Percentiles rank a stretch among this genome's conserved stretches.
phyloP scores from a whole-genome alignment of 2,329 filamentous ascomycete species.

The Aspergillus ustus region DNA sequence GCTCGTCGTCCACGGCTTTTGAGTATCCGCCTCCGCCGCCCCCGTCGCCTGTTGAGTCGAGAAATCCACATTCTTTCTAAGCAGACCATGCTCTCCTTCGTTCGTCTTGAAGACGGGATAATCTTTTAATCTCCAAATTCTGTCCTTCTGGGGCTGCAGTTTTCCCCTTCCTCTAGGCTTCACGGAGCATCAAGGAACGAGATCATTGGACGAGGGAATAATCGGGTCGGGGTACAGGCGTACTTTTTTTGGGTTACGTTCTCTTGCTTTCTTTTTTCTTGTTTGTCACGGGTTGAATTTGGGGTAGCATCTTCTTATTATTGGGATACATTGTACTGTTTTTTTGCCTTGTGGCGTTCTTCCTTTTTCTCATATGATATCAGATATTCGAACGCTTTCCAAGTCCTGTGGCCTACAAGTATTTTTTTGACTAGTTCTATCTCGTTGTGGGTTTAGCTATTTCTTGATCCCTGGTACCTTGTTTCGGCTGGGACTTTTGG shows the following conservation, averaged over 20 bases:
- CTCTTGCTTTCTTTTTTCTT: not conserved
- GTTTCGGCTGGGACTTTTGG: not conserved
- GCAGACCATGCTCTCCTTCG: not conserved
- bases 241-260: not conserved
- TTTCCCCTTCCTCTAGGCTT: not conserved
- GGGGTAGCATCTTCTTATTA: not conserved
- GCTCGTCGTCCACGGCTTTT: slow-evolving; percentile 2
- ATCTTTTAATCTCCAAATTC: not conserved
- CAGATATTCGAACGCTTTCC: not conserved
- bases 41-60: slow-evolving; percentile 35
- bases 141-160: not conserved
- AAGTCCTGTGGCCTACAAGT: too few relatives aligned
- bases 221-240: not conserved
- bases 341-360: not conserved
- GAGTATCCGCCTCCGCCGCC: slow-evolving; percentile 37
- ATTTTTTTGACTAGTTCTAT: not conserved
- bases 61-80: slow-evolving; percentile 15
- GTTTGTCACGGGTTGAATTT: not conserved
- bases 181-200: too few relatives aligned
- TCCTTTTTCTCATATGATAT: not conserved
- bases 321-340: not conserved
- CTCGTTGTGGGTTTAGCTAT: not conserved
- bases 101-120: not conserved
- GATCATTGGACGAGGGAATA: not conserved
- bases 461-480: not conserved